A percentile compares a stretch with the other conserved stretches of the same genome.
These are phyloP conservation scores for Brassica incana DNA, from an alignment of 345 rosid species.

Conservation along the genomic window DNA sequence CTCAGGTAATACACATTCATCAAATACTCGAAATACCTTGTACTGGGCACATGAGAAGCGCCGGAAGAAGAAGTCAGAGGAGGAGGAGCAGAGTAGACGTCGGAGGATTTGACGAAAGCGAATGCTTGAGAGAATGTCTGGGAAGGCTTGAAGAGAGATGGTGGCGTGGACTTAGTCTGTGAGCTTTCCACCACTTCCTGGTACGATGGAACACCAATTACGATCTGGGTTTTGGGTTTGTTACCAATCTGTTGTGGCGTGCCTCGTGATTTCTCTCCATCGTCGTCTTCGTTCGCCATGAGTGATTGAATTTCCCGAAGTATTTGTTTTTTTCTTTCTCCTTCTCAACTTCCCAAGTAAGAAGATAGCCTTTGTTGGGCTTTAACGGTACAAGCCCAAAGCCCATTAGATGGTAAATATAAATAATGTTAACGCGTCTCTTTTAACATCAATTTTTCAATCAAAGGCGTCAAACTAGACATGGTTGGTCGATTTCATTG, in stretches of 20 bases:
- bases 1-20: no score
- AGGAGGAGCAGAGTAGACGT: conserved; percentile 69
- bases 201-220: conserved; percentile 78
- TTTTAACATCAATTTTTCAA: no score
- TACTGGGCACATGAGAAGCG: conserved; percentile 33
- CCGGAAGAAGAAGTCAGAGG: conserved; percentile 37
- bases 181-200: conserved; percentile 74
- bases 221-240: conserved; percentile 49
- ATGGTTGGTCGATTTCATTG: no score
- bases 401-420: not conserved
- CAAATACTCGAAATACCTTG: conserved; percentile 37
- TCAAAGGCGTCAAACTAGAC: no score
- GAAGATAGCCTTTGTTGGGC: conserved; percentile 15
- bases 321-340: not conserved
- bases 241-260: not conserved
- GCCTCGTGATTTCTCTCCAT: conserved; percentile 9
- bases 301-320: conserved; percentile 2
- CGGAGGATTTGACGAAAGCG: conserved; percentile 70
- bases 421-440: not conserved
- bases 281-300: conserved; percentile 47
- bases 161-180: conserved; percentile 54
- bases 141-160: conserved; percentile 70
- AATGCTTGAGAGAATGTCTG: conserved; percentile 86
- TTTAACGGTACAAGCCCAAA: not conserved
- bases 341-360: conserved; percentile 6